Evolutionary conservation across 2,329 filamentous ascomycete genomes (phyloP).

Genomic region (Arthrobotrys entomopaga): DNA sequence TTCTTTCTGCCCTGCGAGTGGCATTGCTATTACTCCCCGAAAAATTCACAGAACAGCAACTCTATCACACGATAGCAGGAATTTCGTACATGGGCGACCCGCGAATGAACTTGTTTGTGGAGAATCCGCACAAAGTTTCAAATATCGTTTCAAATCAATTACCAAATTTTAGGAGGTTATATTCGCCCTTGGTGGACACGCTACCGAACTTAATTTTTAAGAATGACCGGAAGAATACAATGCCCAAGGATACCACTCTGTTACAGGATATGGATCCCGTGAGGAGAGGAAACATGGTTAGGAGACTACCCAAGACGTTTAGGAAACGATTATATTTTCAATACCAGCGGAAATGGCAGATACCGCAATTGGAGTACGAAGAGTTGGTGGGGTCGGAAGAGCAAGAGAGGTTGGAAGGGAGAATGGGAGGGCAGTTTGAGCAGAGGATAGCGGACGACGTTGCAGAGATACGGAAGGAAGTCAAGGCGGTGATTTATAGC

Average conservation of each 20-base stretch:
- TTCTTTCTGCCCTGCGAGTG: slow-evolving; percentile 88
- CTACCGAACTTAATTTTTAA: slow-evolving; percentile 87
- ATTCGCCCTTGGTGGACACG: slow-evolving; percentile 86
- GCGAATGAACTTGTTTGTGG: slow-evolving; percentile 89
- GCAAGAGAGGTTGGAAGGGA: slow-evolving; percentile 74
- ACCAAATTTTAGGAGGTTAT: slow-evolving; percentile 88
- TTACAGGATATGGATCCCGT: slow-evolving; percentile 92
- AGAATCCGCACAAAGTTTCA: slow-evolving; percentile 89
- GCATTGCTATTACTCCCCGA: slow-evolving; percentile 86
- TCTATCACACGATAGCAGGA: slow-evolving; percentile 90
- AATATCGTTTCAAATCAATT: slow-evolving; percentile 96
- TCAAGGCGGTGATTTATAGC: slow-evolving; percentile 80
- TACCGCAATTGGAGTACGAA: slow-evolving; percentile 84
- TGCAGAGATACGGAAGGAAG: slow-evolving; percentile 74
- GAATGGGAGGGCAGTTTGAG: slow-evolving; percentile 84
- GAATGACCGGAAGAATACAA: slow-evolving; percentile 68
- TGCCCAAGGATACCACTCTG: slow-evolving; percentile 70
- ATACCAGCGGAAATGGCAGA: slow-evolving; percentile 89
- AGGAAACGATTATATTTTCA: slow-evolving; percentile 90
- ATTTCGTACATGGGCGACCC: slow-evolving; percentile 95
- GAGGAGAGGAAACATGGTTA: slow-evolving; percentile 94
- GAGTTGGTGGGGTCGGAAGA: slow-evolving; percentile 83
- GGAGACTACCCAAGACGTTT: slow-evolving; percentile 86
- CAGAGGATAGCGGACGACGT: slow-evolving; percentile 80
- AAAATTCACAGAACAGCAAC: slow-evolving; percentile 82